Conservation (phyloP, 2,329 filamentous ascomycete genomes). For the Xylaria sp. region DNA sequence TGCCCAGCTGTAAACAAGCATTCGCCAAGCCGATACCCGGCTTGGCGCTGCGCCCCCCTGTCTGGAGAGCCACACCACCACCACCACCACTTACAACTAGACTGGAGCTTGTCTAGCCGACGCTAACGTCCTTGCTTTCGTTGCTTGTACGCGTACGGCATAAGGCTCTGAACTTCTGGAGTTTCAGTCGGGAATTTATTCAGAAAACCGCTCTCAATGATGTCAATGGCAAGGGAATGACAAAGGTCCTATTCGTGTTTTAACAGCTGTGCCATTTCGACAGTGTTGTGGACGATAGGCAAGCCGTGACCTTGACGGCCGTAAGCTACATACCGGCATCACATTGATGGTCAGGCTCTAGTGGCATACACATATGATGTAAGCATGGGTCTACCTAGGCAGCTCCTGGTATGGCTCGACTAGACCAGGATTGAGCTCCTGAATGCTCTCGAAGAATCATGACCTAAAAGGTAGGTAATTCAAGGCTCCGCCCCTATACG, state of each 20-base stretch:
- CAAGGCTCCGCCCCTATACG: too few species aligned
- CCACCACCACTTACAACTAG: constrained; percentile 8
- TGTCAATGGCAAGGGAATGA: constrained; percentile 13
- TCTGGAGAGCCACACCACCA: constrained; percentile 13
- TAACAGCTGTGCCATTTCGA: background rate
- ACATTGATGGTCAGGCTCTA: too few species aligned
- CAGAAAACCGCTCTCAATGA: constrained; percentile 10
- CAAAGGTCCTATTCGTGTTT: constrained; percentile 2
- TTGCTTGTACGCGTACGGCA: too few species aligned
- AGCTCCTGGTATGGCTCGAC: too few species aligned
- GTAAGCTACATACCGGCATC: too few species aligned
- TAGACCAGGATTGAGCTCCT: too few species aligned
- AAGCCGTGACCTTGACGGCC: background rate
- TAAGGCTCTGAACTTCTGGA: background rate
- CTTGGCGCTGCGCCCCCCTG: constrained; percentile 29
- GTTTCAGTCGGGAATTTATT: background rate
- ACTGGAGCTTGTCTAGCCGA: constrained; percentile 5
- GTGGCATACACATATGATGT: too few species aligned
- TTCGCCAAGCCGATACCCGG: constrained; percentile 32
- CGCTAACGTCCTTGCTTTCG: constrained; percentile 6
- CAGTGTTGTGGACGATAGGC: too few species aligned
- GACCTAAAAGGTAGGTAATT: too few species aligned
- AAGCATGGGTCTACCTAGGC: too few species aligned
- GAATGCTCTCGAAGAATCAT: too few species aligned
- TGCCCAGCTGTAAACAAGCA: constrained; percentile 26